Conservation (phyloP, 306 rosid species). For the Myrica gale region DNA sequence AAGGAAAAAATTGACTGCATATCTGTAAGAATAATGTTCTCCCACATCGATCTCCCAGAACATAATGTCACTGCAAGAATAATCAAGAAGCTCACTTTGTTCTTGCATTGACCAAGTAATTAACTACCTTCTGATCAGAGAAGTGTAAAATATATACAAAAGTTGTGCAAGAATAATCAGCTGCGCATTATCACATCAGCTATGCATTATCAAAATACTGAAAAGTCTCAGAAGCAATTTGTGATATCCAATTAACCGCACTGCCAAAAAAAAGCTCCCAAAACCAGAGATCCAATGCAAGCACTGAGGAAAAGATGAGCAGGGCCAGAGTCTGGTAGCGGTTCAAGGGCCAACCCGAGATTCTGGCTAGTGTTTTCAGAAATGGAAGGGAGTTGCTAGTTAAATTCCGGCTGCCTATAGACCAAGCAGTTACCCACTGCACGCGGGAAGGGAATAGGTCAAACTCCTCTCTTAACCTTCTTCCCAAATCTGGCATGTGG, state of each 20-base stretch:
- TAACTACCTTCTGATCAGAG: not conserved
- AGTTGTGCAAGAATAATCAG: conserved; percentile 15
- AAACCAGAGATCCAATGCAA: conserved; percentile 91
- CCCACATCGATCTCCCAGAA: not conserved
- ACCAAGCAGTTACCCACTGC: conserved; percentile 88
- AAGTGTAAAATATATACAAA: conserved; percentile 37
- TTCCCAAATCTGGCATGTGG: conserved; percentile 95
- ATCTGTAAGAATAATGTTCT: not conserved
- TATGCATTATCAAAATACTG: conserved; percentile 43
- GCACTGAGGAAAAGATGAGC: conserved; percentile 82
- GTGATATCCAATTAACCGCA: conserved; percentile 59
- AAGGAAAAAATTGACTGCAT: too few relatives aligned
- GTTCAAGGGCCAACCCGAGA: conserved; percentile 95
- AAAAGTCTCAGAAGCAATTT: conserved; percentile 46
- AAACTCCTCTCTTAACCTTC: conserved; percentile 80
- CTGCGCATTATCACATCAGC: conserved; percentile 41
- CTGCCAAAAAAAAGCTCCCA: conserved; percentile 91
- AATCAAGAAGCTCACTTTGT: not conserved
- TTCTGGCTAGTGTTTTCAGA: conserved; percentile 69
- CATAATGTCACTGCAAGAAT: not conserved
- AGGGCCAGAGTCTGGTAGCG: conserved; percentile 92
- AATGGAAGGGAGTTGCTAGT: conserved; percentile 69
- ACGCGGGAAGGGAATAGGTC: conserved; percentile 68
- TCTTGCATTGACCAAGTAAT: not conserved
- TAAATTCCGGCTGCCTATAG: conserved; percentile 54